Evolutionary conservation across 2,329 filamentous ascomycete genomes (phyloP).

Genomic region (Xylaria sp.): DNA sequence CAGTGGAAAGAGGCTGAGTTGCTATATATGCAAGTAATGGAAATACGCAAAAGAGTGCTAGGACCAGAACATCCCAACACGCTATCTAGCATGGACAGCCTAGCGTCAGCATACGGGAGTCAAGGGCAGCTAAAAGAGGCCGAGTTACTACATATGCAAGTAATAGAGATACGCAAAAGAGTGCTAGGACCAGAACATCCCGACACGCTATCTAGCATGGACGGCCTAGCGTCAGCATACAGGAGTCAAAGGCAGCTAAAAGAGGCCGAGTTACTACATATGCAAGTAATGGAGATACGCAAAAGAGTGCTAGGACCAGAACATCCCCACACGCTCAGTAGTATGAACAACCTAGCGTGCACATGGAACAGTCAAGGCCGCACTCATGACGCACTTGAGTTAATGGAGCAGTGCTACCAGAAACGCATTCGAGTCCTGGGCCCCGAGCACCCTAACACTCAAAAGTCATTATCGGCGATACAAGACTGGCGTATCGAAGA

Average conservation of each 20-base stretch:
- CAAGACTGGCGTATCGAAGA: not conserved
- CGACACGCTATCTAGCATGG: not conserved
- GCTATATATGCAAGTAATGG: not conserved
- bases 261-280: not conserved
- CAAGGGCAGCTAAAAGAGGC: not conserved
- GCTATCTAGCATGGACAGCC: not conserved
- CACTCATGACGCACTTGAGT: not conserved
- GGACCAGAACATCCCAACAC: not conserved
- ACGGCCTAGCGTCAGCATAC: not conserved
- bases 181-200: conserved; percentile 8
- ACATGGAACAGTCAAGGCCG: conserved; percentile 11
- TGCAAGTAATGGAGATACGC: not conserved
- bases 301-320: not conserved
- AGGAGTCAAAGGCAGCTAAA: not conserved
- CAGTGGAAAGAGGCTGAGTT: not conserved
- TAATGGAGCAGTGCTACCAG: conserved; percentile 2
- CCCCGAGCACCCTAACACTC: conserved; percentile 5
- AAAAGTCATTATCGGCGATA: not conserved
- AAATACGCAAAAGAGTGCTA: not conserved
- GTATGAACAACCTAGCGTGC: not conserved
- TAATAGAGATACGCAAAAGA: not conserved
- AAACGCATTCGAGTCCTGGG: not conserved
- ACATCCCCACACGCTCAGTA: not conserved
- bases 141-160: not conserved
- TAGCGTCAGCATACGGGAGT: not conserved